A percentile compares a stretch with the other conserved stretches of the same genome.
phyloP scores from a whole-genome alignment of 2,329 filamentous ascomycete genomes.

The Botrytis fragariae region DNA sequence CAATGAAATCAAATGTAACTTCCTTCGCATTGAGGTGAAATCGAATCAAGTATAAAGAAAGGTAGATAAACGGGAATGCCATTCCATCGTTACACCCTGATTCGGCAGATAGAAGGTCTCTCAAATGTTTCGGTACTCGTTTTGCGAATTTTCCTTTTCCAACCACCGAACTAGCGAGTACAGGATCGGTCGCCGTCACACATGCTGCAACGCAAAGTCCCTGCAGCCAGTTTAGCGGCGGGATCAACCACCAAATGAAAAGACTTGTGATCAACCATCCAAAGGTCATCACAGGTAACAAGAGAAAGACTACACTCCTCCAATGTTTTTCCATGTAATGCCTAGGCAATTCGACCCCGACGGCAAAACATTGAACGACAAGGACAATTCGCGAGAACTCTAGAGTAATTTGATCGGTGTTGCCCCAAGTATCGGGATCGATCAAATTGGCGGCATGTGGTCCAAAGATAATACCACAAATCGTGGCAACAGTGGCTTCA shows the following conservation, averaged over 20 bases:
- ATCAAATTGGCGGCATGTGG: constrained; percentile 81
- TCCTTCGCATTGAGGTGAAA: constrained; percentile 67
- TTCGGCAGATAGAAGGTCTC: constrained; percentile 91
- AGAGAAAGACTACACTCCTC: constrained; percentile 82
- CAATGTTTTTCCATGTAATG: constrained; percentile 98
- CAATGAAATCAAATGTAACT: constrained; percentile 83
- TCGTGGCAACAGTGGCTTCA: constrained; percentile 89
- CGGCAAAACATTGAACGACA: constrained; percentile 88
- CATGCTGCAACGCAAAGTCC: constrained; percentile 85
- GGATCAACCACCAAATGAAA: constrained; percentile 89
- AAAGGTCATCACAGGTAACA: constrained; percentile 95
- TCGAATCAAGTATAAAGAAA: constrained; percentile 84
- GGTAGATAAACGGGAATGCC: constrained; percentile 97
- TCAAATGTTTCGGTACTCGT: constrained; percentile 92
- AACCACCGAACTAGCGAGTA: constrained; percentile 94
- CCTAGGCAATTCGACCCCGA: constrained; percentile 85
- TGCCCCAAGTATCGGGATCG: constrained; percentile 74
- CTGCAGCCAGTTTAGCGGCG: constrained; percentile 81
- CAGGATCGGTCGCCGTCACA: constrained; percentile 95
- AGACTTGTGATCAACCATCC: constrained; percentile 92
- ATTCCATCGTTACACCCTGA: constrained; percentile 99
- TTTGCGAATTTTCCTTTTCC: constrained; percentile 99
- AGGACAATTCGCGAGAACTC: constrained; percentile 88
- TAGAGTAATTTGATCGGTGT: constrained; percentile 79
- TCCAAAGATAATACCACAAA: constrained; percentile 86